phyloP scores from a whole-genome alignment of 768 basidiomycete genomes.

The Suillus decipiens region DNA sequence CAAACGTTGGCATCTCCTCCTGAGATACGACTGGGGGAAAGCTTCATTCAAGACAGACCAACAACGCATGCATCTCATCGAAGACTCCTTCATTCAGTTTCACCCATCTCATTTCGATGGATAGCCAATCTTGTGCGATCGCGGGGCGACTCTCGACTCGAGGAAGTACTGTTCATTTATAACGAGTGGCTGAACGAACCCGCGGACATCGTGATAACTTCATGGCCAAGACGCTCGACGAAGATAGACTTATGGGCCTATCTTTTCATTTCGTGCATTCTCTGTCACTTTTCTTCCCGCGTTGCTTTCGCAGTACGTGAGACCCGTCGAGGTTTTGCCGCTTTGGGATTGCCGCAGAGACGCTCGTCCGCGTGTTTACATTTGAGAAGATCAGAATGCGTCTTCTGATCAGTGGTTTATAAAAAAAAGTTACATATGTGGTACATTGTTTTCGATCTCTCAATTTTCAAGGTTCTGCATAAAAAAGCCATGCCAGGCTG shows the following conservation, averaged over 20 bases:
- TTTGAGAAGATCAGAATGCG: slow-evolving; percentile 4
- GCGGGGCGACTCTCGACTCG: neutral
- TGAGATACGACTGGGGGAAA: neutral
- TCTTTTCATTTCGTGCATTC: neutral
- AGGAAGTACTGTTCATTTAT: neutral
- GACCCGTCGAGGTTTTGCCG: neutral
- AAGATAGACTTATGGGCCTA: slow-evolving; percentile 5
- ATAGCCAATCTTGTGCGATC: slow-evolving; percentile 3
- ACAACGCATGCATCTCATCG: slow-evolving; percentile 7
- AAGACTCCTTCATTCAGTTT: slow-evolving; percentile 1
- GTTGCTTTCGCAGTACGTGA: slow-evolving; percentile 7
- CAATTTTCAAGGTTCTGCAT: neutral
- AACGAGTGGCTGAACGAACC: neutral
- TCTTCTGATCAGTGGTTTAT: neutral
- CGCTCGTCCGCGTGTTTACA: neutral
- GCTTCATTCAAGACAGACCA: slow-evolving; percentile 4
- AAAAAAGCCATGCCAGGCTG: neutral
- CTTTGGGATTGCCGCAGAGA: slow-evolving; percentile 5
- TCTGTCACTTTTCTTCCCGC: slow-evolving; percentile 1
- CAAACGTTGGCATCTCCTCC: slow-evolving; percentile 2
- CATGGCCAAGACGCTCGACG: neutral
- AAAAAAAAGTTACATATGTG: slow-evolving; percentile 3
- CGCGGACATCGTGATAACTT: slow-evolving; percentile 9
- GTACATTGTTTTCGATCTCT: neutral
- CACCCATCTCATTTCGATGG: slow-evolving; percentile 4